A percentile compares a stretch with the other conserved stretches of the same genome.
Conservation (phyloP, 208 protist genomes). For the Crithidia brevicula region DNA sequence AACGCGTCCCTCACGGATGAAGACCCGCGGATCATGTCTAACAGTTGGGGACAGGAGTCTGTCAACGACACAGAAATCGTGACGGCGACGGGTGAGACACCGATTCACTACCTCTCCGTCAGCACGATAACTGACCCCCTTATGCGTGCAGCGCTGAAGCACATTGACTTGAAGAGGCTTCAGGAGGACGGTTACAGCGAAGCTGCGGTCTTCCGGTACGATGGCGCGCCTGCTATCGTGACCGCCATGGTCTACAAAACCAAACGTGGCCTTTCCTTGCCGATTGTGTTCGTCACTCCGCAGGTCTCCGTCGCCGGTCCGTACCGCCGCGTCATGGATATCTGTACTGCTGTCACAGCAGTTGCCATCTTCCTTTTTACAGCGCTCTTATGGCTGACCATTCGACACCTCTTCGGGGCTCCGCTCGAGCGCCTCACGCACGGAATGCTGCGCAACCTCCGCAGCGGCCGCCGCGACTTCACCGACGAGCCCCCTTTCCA, state of each 20-base stretch:
- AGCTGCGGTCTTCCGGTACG: slow-evolving; percentile 5
- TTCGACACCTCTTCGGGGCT: background rate
- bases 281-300: slow-evolving; percentile 17
- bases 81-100: background rate
- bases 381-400: slow-evolving; percentile 2
- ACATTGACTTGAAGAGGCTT: slow-evolving; percentile 25
- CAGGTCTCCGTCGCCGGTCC: background rate
- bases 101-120: slow-evolving; percentile 12
- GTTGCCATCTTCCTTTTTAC: slow-evolving; percentile 10
- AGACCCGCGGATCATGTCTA: slow-evolving; percentile 23
- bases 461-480: background rate
- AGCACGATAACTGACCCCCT: slow-evolving; percentile 36
- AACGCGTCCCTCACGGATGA: slow-evolving; percentile 9
- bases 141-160: slow-evolving; percentile 38
- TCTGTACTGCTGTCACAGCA: slow-evolving; percentile 2
- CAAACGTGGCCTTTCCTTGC: background rate
- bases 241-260: slow-evolving; percentile 4
- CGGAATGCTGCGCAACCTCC: background rate
- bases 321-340: slow-evolving; percentile 17
- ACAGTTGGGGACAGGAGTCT: slow-evolving; percentile 35
- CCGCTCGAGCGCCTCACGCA: slow-evolving; percentile 8
- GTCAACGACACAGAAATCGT: slow-evolving; percentile 10
- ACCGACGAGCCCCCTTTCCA: background rate
- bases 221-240: background rate
- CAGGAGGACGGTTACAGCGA: background rate